Conservation (phyloP, 768 basidiomycete genomes). For the Termitomyces sp. region DNA sequence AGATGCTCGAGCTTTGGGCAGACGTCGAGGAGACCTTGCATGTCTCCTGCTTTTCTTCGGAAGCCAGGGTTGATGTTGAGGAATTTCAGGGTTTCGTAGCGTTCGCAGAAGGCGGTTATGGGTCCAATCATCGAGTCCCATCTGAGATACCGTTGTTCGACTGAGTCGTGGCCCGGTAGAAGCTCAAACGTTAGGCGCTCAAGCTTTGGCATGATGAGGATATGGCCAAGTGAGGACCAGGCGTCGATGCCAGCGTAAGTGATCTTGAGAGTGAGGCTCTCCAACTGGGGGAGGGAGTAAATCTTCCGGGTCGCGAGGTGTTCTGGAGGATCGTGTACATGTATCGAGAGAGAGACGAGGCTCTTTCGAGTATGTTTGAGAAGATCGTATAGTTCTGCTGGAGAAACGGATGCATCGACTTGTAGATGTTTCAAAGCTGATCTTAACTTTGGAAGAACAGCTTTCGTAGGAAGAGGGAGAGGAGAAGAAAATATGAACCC, state of each 20-base stretch:
- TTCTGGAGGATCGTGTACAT: slow-evolving; percentile 1
- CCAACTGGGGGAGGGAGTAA: slow-evolving; percentile 4
- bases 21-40: slow-evolving; percentile 1
- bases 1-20: slow-evolving; percentile 10
- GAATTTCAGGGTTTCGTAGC: slow-evolving; percentile 2
- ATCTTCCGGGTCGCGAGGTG: not conserved
- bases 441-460: slow-evolving; percentile 1
- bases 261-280: slow-evolving; percentile 6
- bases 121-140: not conserved
- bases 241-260: not conserved
- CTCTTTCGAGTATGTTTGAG: slow-evolving; percentile 1
- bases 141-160: not conserved
- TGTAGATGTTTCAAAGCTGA: slow-evolving; percentile 4
- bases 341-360: slow-evolving; percentile 5
- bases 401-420: not conserved
- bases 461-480: slow-evolving; percentile 1
- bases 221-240: not conserved
- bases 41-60: not conserved
- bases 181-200: slow-evolving; percentile 5
- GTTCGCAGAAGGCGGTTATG: slow-evolving; percentile 3
- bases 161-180: not conserved
- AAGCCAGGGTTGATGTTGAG: slow-evolving; percentile 7
- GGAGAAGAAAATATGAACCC: slow-evolving; percentile 1
- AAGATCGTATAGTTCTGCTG: not conserved
- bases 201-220: slow-evolving; percentile 5